Percentiles rank a stretch among this genome's conserved stretches.
Conservation (phyloP, 192 early-diverging fungal species). For the Lunasporangiospora selenospora region DNA sequence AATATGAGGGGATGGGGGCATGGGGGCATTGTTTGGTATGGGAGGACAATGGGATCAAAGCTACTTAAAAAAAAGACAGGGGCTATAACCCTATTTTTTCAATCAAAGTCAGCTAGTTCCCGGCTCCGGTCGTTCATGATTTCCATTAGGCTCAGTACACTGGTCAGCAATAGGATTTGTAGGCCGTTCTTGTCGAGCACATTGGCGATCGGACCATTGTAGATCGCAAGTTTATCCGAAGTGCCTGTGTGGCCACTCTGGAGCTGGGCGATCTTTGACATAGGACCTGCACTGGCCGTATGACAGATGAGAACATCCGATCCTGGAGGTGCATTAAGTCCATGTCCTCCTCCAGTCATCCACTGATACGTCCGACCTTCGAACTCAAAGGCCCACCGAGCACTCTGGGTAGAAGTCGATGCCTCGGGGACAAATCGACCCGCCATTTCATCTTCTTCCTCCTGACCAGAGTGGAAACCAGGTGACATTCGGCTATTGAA, state of each 20-base stretch:
- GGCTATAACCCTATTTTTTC: not conserved
- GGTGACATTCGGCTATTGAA: not conserved
- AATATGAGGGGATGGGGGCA: not conserved
- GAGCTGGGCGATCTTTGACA: conserved; percentile 26
- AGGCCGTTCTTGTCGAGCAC: conserved; percentile 45
- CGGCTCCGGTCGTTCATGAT: conserved; percentile 45
- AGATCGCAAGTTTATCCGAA: conserved; percentile 31
- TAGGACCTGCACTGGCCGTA: conserved; percentile 16
- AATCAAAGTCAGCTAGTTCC: conserved; percentile 44
- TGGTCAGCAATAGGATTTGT: conserved; percentile 37
- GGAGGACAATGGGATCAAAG: no score
- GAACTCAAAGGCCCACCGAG: conserved; percentile 46
- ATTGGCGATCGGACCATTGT: conserved; percentile 21
- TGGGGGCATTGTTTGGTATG: no score
- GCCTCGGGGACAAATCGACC: not conserved
- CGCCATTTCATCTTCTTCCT: conserved; percentile 21
- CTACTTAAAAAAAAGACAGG: no score
- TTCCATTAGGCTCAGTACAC: conserved; percentile 42
- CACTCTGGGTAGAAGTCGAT: not conserved
- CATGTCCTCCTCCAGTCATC: conserved; percentile 26
- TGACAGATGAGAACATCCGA: conserved; percentile 41
- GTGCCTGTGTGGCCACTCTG: conserved; percentile 36
- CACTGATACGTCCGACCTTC: conserved; percentile 47
- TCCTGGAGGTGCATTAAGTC: conserved; percentile 25
- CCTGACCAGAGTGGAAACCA: conserved; percentile 17